phyloP scores from a whole-genome alignment of 176 grass and related monocot genomes.

The Bothriochloa decipiens region DNA sequence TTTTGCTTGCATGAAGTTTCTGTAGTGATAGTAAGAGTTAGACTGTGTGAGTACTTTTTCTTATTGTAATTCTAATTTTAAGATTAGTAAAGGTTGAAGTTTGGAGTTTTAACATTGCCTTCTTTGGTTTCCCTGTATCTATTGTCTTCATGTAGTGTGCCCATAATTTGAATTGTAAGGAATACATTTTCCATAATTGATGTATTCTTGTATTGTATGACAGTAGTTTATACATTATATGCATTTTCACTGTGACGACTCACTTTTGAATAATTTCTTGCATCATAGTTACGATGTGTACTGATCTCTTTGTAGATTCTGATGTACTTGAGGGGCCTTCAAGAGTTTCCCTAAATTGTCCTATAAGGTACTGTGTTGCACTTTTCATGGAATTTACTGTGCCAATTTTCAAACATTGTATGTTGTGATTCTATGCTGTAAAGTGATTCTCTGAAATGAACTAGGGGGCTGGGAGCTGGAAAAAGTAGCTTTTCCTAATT shows the following conservation, averaged over 20 bases:
- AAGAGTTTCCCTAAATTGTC: slow-evolving; percentile 89
- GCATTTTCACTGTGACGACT: neutral
- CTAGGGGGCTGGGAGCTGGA: neutral
- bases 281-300: neutral
- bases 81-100: neutral
- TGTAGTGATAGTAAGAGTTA: neutral
- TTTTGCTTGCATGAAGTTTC: neutral
- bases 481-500: neutral
- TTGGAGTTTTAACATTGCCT: neutral
- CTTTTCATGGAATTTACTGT: slow-evolving; percentile 26
- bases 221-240: neutral
- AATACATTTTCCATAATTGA: neutral
- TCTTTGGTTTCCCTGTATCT: slow-evolving; percentile 7
- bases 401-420: slow-evolving; percentile 24
- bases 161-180: neutral
- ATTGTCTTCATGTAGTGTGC: slow-evolving; percentile 4
- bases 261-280: neutral
- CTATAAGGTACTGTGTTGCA: slow-evolving; percentile 78
- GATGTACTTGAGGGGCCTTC: slow-evolving; percentile 95
- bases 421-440: neutral
- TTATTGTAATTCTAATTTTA: neutral
- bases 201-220: neutral
- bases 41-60: neutral
- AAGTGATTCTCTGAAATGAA: neutral
- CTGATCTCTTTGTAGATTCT: slow-evolving; percentile 57